Base-by-base conservation (phyloP, 2,329 filamentous ascomycete genomes). In the Fusarium sarcochroum region DNA sequence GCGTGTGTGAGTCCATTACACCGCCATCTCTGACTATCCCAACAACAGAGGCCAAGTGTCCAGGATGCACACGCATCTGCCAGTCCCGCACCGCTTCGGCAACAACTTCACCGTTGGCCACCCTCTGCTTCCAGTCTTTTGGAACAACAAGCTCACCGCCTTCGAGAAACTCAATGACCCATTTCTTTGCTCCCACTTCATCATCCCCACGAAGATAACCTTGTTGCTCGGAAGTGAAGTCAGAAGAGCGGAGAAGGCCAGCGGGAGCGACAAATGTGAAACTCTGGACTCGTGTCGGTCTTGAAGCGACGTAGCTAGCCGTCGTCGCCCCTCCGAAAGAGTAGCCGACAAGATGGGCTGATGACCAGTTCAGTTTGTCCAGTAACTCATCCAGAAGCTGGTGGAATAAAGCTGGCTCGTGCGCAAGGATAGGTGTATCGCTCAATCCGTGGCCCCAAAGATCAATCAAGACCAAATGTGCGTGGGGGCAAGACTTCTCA, bases 381-480 rank as follows among this genome's bases (percentile, higher is more conserved):
- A 87, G 66, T 1, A 87, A 27, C 1, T 59, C 60, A 7, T 82
- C 76, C 0, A 87, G 54, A 5, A 84, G 69, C 1, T 17, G 17
- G 45, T 84, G 80, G 57, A 87, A 87, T 1, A 86, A 61, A 0
- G 54, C 38, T 1, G 80, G 65, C 0, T 75, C 76, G 52, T 87
- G 84, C 0, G 84, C 69, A 0, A 70, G 30, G 2, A 83, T 4
- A 0, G 85, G 85, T 0, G 84, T 86, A 7, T 83, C 81, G 27
- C 76, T 81, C n/a, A 87, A 73, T 0, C 85, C 85, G 50, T 87
- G 86, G 30, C 85, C 85, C 84, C 83, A 87, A 13, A 83, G 79
- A 56, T 87, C 85, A 15, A 85, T 18, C 1, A 85, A 73, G 0
- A 83, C 80, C 32, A 82, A 76, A 13, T 82, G 76, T 0, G 83